These are phyloP conservation scores for Baeospora myosura DNA, from an alignment of 1,284 basidiomycete species.

Conservation along the genomic window DNA sequence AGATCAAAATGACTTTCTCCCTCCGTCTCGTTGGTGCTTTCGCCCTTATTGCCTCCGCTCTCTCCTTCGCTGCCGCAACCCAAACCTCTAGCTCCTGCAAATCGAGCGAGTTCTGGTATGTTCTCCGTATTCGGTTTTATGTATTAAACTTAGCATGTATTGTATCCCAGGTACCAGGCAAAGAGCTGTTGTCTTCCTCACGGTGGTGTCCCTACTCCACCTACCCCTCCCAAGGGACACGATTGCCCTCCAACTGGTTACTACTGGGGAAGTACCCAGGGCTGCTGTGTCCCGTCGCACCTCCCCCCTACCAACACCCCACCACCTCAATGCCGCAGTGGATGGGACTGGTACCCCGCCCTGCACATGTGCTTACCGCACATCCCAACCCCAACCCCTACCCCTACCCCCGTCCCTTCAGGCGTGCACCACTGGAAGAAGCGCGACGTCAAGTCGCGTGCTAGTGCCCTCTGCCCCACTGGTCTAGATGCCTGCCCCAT, in stretches of 20 bases:
- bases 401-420: conserved; percentile 27
- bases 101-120: conserved; percentile 37
- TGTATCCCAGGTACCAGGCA: conserved; percentile 29
- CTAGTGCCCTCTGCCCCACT: conserved; percentile 43
- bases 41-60: conserved; percentile 6
- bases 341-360: conserved; percentile 38
- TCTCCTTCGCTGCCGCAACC: conserved; percentile 20
- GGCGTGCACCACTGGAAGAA: conserved; percentile 23
- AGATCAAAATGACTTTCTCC: not conserved
- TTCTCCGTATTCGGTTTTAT: conserved; percentile 10
- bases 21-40: conserved; percentile 14
- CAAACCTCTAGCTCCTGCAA: conserved; percentile 17
- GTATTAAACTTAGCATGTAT: conserved; percentile 1
- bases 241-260: conserved; percentile 36
- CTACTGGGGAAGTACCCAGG: conserved; percentile 39
- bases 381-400: conserved; percentile 25
- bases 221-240: conserved; percentile 36
- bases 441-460: conserved; percentile 31
- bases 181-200: conserved; percentile 43
- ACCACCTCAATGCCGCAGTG: conserved; percentile 41
- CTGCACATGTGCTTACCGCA: conserved; percentile 34
- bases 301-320: conserved; percentile 24
- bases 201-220: conserved; percentile 37
- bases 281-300: conserved; percentile 19
- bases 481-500: conserved; percentile 60